These are phyloP conservation scores for Suhomyces faveliae DNA, from an alignment of 805 yeast species.

Conservation along the genomic window DNA sequence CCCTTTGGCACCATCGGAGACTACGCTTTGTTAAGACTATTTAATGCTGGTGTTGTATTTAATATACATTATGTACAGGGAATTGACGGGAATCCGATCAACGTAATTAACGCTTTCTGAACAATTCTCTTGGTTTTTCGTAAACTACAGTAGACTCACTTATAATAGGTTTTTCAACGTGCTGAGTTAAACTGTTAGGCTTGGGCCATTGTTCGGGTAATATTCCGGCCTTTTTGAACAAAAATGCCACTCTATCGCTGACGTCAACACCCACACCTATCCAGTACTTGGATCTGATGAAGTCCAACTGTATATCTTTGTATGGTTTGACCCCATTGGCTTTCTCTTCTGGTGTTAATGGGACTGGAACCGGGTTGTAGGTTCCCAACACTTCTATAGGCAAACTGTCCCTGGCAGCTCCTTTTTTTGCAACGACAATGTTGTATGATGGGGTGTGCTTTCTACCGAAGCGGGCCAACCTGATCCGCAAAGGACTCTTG, in stretches of 20 bases:
- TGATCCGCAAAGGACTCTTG: conserved; percentile 78
- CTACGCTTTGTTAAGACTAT: neutral
- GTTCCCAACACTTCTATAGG: conserved; percentile 97
- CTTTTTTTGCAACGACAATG: conserved; percentile 79
- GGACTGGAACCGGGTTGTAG: conserved; percentile 78
- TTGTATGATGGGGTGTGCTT: conserved; percentile 84
- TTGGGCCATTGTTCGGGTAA: conserved; percentile 60
- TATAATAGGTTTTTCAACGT: conserved; percentile 29
- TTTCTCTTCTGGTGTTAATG: conserved; percentile 60
- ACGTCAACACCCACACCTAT: conserved; percentile 97
- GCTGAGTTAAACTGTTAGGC: conserved; percentile 40
- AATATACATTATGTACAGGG: conserved; percentile 1
- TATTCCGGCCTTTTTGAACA: conserved; percentile 77
- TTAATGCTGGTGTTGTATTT: neutral
- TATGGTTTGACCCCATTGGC: conserved; percentile 57
- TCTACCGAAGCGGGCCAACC: conserved; percentile 92
- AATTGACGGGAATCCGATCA: neutral
- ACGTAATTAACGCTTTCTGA: conserved; percentile 29
- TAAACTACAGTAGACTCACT: conserved; percentile 23
- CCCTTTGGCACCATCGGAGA: neutral
- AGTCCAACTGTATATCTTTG: conserved; percentile 82
- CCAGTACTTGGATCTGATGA: conserved; percentile 92
- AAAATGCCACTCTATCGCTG: conserved; percentile 70
- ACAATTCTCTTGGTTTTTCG: conserved; percentile 34
- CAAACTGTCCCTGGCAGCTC: conserved; percentile 76